Conservation (phyloP, 2,329 filamentous ascomycete genomes). For the Neocucurbitaria cava region DNA sequence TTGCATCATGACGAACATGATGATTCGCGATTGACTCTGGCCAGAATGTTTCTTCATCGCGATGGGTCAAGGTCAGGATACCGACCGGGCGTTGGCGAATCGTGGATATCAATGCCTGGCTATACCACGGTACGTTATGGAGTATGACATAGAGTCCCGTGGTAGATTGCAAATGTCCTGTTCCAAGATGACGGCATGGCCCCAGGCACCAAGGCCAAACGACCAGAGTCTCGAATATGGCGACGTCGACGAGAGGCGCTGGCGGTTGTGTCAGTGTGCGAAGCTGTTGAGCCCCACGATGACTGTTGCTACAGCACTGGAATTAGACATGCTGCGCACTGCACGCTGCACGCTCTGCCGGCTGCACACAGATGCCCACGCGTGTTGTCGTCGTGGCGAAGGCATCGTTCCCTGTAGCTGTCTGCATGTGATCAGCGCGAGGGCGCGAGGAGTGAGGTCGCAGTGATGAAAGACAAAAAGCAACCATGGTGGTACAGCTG, state of each 20-base stretch:
- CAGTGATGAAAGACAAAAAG: background rate
- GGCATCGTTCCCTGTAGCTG: background rate
- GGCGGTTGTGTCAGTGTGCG: constrained; percentile 6
- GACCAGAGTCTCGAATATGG: constrained; percentile 36
- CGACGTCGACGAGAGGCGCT: constrained; percentile 7
- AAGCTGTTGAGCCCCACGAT: background rate
- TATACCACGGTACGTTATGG: background rate
- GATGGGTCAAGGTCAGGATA: background rate
- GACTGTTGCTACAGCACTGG: background rate
- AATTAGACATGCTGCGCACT: background rate
- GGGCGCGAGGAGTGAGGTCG: constrained; percentile 2
- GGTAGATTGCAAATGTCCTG: constrained; percentile 1
- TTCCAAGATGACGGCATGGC: constrained; percentile 13
- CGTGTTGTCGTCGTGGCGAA: background rate
- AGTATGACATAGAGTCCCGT: background rate
- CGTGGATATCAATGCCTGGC: background rate
- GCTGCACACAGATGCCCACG: background rate
- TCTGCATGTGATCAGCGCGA: background rate
- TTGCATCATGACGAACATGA: constrained; percentile 25
- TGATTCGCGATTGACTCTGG: background rate
- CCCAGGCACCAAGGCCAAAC: constrained; percentile 38
- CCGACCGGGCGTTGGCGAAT: background rate
- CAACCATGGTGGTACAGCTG: constrained; percentile 7
- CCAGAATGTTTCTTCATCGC: background rate
- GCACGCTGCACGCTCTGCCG: background rate